Percentiles rank a stretch among this genome's conserved stretches.
Conservation (phyloP, 202 grass and related monocot species). For the Schoenoplectus triqueter region DNA sequence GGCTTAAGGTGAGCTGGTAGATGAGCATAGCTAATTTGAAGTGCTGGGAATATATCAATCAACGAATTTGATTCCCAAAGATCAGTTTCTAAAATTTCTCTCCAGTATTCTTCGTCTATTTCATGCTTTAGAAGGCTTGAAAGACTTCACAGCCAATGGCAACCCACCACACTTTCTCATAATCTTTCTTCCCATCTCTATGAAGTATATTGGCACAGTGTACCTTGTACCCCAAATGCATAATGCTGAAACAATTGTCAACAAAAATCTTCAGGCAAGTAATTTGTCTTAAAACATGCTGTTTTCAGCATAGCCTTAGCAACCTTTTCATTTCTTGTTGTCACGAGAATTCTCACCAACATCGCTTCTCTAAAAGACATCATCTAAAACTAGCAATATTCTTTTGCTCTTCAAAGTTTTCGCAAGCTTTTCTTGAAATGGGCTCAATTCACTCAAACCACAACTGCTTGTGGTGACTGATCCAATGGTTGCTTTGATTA, state of each 20-base stretch:
- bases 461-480: background rate
- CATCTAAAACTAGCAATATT: background rate
- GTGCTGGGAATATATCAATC: conserved; percentile 38
- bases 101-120: conserved; percentile 42
- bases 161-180: conserved; percentile 37
- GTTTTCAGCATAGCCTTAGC: background rate
- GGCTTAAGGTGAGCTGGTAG: conserved; percentile 45
- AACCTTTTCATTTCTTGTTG: background rate
- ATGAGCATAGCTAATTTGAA: conserved; percentile 44
- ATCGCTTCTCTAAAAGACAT: background rate
- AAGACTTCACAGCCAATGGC: conserved; percentile 46
- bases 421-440: background rate
- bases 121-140: conserved; percentile 43
- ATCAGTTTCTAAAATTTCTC: conserved; percentile 48
- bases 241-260: background rate
- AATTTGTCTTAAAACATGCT: background rate
- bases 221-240: background rate
- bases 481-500: too few relatives aligned
- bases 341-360: background rate
- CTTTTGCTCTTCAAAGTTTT: background rate
- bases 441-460: background rate
- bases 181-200: conserved; percentile 45
- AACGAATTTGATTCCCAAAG: conserved; percentile 42
- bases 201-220: conserved; percentile 3
- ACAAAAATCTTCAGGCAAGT: background rate